Conservation (phyloP, 1,139 yeast species). For the Wickerhamomyces sp. region DNA sequence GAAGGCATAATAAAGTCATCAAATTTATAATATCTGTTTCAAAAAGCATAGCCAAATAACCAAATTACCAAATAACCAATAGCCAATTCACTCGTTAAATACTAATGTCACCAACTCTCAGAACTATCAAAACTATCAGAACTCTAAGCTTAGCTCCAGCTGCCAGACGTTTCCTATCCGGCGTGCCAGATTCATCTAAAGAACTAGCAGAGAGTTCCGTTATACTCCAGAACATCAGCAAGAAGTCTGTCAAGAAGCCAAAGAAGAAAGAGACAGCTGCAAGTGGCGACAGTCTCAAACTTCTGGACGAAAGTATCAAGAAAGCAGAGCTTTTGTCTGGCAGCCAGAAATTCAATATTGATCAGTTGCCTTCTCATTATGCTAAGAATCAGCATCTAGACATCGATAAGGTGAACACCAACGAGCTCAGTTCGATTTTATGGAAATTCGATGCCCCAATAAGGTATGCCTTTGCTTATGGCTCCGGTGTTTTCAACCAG, state of each 20-base stretch:
- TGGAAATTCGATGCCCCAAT: constrained; percentile 65
- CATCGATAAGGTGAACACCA: constrained; percentile 40
- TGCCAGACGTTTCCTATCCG: constrained; percentile 6
- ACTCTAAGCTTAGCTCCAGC: not conserved
- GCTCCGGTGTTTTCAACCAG: constrained; percentile 90
- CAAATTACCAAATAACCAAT: too few relatives aligned
- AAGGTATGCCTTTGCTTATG: constrained; percentile 83
- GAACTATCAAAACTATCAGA: too few relatives aligned
- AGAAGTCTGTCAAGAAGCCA: too few relatives aligned
- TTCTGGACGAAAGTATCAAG: constrained; percentile 30
- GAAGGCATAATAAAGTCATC: too few relatives aligned
- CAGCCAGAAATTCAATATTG: constrained; percentile 34
- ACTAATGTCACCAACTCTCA: too few relatives aligned
- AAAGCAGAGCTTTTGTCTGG: constrained; percentile 31
- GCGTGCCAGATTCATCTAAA: constrained; percentile 18
- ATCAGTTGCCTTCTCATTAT: constrained; percentile 48
- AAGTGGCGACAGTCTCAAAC: constrained; percentile 18
- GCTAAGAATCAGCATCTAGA: constrained; percentile 56
- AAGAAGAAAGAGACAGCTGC: not conserved
- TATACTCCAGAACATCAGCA: too few relatives aligned
- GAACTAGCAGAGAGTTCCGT: too few relatives aligned
- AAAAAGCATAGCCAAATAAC: too few relatives aligned
- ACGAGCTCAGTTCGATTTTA: constrained; percentile 46
- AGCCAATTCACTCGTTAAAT: too few relatives aligned
- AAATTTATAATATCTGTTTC: too few relatives aligned